Evolutionary conservation across 2,329 filamentous ascomycete species (phyloP), one percentile per base, ranked within the genome.

Genomic region (Aspergillus texensis): DNA sequence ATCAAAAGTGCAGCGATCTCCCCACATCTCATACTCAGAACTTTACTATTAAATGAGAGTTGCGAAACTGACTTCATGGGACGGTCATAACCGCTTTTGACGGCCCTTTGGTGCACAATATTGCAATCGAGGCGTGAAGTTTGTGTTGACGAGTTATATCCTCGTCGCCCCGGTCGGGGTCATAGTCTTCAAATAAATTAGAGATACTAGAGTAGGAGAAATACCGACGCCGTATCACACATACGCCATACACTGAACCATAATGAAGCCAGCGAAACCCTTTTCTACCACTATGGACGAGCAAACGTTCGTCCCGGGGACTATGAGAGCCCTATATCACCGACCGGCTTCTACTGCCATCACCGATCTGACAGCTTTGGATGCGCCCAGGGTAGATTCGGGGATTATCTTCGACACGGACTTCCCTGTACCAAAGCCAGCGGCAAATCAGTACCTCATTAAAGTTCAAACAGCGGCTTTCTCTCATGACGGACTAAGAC

Each of bases 291-390:
- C 67, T 21, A 75, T 75, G 67, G 71, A 78, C 43, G 74, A 77
- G 58, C 71, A 78, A 62, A 75, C 73, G 12, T 74, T 74, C 64
- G 65, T 79, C 28, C 76, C 78, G 1, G 56, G 68, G 8, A 73
- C 70, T 1, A 80, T 80, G 77, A 72, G 77, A 57, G 78, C 78
- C 9, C 69, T 80, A 24, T 78, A 78, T 63, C 77, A 76, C 60
- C 67, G 73, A 30, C 69, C 72, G n/a, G 57, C 64, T 2, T 68
- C 72, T n/a, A 66, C 62, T 19, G 63, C 62, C 9, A 53, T 63
- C 46, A 65, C 65, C 11, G 61, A 67, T 52, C 43, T 56, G 14
- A 57, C 62, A 10, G 26, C 56, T 41, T 41, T 57, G n/a, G 55
- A 56, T 32, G 62, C 52, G 10, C 70, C 70, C 1, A 69, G 72